Base-by-base conservation (phyloP, 805 yeast genomes). In the Wickerhamomyces ciferrii region DNA sequence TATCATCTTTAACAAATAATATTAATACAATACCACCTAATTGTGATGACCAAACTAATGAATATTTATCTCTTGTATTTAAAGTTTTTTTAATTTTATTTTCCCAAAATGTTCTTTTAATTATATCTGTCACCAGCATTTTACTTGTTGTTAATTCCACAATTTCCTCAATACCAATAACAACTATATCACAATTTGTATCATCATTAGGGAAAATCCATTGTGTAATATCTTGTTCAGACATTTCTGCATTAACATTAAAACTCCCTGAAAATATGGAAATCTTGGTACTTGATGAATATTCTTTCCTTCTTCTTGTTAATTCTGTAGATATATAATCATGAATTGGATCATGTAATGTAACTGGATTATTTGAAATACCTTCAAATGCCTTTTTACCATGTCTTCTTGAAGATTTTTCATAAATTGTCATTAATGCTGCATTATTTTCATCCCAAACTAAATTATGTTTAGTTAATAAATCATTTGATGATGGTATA, bases 371-470 rank as follows among this genome's bases (percentile, higher is more conserved):
- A 4, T 78, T 61, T 1, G 65, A 60, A 6, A 55, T 52, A 5
- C 55, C 55, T 48, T 59, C 45, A 52, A 51, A 48, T 52, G 65
- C 21, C 56, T 55, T 53, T 52, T 63, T 50, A 45, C 58, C 47
- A 51, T 61, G 46, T 57, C 64, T 43, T 36, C 67, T 64, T 11
- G 58, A 42, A 34, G 68, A 62, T 42, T 66, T 64, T 6, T 66
- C 87, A 66, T 89, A 90, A 17, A 89, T 86, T 57, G 82, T 83
- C 4, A 90, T 81, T 29, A 91, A 77, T 52, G 84, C 89, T 58
- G 85, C 91, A 31, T 95, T 96, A 62, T 90, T 90, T 60, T 91
- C 96, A 7, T 96, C 94, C 97, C 97, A 91, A 23, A 91, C 66
- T 23, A 83, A 76, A 51, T 89, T 84, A 54, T 89, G 96, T 24